A percentile compares a stretch with the other conserved stretches of the same genome.
Conservation (phyloP, 768 basidiomycete genomes). For the Mycena filopes region DNA sequence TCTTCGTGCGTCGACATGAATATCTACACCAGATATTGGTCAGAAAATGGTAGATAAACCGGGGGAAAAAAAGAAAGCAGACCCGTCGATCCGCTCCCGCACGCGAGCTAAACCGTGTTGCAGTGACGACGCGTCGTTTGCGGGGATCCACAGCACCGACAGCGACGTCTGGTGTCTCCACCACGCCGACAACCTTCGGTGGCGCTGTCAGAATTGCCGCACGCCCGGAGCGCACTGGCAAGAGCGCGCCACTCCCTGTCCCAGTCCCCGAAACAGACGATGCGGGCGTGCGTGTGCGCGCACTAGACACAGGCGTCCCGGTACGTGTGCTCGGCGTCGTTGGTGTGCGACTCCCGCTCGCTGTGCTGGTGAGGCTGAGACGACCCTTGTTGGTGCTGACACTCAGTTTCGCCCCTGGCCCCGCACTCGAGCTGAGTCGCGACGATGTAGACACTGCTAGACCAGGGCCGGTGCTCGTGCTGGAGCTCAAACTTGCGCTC, state of each 20-base stretch:
- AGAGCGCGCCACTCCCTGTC: conserved; percentile 39
- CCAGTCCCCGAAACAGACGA: conserved; percentile 39
- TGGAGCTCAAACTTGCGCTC: conserved; percentile 23
- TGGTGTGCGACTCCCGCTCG: conserved; percentile 49
- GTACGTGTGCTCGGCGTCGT: conserved; percentile 55
- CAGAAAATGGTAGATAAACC: conserved; percentile 19
- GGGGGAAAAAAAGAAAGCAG: conserved; percentile 42
- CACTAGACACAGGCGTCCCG: conserved; percentile 50
- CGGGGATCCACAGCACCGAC: conserved; percentile 88
- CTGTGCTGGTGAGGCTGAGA: conserved; percentile 35
- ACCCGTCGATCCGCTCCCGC: conserved; percentile 86
- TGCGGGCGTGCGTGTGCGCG: conserved; percentile 52
- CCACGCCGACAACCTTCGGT: conserved; percentile 84
- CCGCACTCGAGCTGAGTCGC: conserved; percentile 17
- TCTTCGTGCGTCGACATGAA: conserved; percentile 86
- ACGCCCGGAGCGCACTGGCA: conserved; percentile 67
- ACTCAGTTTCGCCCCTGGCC: conserved; percentile 1
- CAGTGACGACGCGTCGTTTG: conserved; percentile 87
- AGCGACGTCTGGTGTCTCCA: conserved; percentile 90
- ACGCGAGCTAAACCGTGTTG: conserved; percentile 88
- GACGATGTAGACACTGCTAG: conserved; percentile 15
- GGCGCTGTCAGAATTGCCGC: conserved; percentile 84
- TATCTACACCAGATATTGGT: conserved; percentile 56
- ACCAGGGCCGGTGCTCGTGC: conserved; percentile 14
- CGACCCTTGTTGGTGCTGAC: conserved; percentile 28